Evolutionary conservation across 129 eudicot species (phyloP).

Genomic region (Calendula officinalis): DNA sequence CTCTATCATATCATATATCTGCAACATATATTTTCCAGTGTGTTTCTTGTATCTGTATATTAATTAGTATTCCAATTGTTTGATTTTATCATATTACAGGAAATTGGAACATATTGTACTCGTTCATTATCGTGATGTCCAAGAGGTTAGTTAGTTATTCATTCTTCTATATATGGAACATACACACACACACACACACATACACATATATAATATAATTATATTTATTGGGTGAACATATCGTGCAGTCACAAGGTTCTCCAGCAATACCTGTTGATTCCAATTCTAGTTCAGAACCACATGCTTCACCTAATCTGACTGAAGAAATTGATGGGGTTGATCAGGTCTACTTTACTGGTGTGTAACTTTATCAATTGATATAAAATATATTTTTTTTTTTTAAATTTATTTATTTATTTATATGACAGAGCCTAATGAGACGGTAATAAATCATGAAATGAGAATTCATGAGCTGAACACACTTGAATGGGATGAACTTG

Average conservation of each 20-base stretch:
- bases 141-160: constrained; percentile 56
- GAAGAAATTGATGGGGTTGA: constrained; percentile 68
- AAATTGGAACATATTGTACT: constrained; percentile 90
- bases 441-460: constrained; percentile 54
- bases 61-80: constrained; percentile 2
- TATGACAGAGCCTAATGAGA: constrained; percentile 41
- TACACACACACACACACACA: not conserved
- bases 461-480: constrained; percentile 84
- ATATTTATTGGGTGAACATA: constrained; percentile 10
- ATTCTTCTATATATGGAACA: not conserved
- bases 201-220: too few relatives aligned
- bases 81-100: constrained; percentile 46
- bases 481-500: constrained; percentile 94
- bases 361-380: constrained; percentile 12
- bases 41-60: constrained; percentile 11
- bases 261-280: constrained; percentile 58
- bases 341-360: constrained; percentile 39
- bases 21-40: not conserved
- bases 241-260: constrained; percentile 67
- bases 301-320: constrained; percentile 50
- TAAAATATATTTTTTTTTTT: not conserved
- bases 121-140: constrained; percentile 97
- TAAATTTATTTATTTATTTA: not conserved
- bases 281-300: constrained; percentile 53
- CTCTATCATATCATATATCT: not conserved